These are phyloP conservation scores for Ramularia endophylla DNA, from an alignment of 2,329 filamentous ascomycete species.

Conservation along the genomic window DNA sequence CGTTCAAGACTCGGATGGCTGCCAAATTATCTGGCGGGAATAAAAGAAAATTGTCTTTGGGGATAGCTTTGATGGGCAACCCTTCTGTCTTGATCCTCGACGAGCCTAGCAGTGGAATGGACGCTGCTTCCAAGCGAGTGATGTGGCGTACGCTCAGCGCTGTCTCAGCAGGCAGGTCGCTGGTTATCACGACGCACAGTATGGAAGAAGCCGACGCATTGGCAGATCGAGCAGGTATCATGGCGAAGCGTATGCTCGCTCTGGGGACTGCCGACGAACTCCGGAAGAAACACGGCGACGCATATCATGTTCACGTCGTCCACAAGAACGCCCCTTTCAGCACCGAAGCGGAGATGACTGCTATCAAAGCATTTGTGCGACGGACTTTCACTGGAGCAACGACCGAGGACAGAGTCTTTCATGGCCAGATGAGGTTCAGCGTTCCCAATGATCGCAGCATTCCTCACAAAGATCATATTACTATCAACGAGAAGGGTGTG, in stretches of 20 bases:
- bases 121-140: constrained; percentile 81
- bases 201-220: constrained; percentile 96
- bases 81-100: constrained; percentile 82
- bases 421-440: constrained; percentile 82
- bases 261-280: constrained; percentile 70
- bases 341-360: constrained; percentile 58
- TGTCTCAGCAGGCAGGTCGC: constrained; percentile 68
- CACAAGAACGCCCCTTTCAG: constrained; percentile 70
- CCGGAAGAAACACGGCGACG: constrained; percentile 68
- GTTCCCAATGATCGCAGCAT: constrained; percentile 47
- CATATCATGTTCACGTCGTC: constrained; percentile 76
- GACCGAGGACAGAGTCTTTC: constrained; percentile 69
- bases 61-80: constrained; percentile 89
- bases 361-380: constrained; percentile 61
- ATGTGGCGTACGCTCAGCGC: constrained; percentile 84
- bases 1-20: constrained; percentile 69
- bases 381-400: constrained; percentile 56
- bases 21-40: constrained; percentile 80
- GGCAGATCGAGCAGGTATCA: constrained; percentile 75
- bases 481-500: constrained; percentile 12
- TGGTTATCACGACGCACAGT: constrained; percentile 84
- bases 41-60: constrained; percentile 84
- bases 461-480: constrained; percentile 11
- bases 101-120: constrained; percentile 82
- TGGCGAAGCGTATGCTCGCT: constrained; percentile 80